phyloP scores from a whole-genome alignment of 1,284 basidiomycete species.

The Melanopsichium pennsylvanicum region DNA sequence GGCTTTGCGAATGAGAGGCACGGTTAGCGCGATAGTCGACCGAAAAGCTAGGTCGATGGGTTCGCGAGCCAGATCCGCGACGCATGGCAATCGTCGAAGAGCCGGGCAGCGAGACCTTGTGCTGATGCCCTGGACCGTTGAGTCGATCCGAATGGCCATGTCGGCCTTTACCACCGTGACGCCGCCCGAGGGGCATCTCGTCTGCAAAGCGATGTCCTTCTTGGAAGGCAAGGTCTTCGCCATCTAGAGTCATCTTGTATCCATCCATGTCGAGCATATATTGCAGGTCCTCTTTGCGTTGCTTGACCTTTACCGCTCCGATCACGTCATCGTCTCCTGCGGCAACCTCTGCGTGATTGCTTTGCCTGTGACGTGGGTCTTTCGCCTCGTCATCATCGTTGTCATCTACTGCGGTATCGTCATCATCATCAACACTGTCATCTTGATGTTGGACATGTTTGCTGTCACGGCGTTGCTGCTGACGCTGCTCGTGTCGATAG shows the following conservation, averaged over 20 bases:
- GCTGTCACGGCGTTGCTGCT: slow-evolving; percentile 6
- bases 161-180: slow-evolving; percentile 59
- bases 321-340: slow-evolving; percentile 14
- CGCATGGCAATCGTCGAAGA: slow-evolving; percentile 27
- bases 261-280: slow-evolving; percentile 65
- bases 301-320: slow-evolving; percentile 30
- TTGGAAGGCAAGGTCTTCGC: slow-evolving; percentile 53
- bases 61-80: slow-evolving; percentile 21
- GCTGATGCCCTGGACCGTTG: slow-evolving; percentile 29
- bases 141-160: slow-evolving; percentile 35
- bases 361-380: not conserved
- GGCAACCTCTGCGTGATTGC: not conserved
- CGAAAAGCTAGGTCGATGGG: slow-evolving; percentile 40
- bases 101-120: slow-evolving; percentile 34
- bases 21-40: slow-evolving; percentile 25
- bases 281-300: slow-evolving; percentile 37
- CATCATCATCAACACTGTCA: slow-evolving; percentile 1
- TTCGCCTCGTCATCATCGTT: slow-evolving; percentile 6
- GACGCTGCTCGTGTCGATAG: slow-evolving; percentile 12
- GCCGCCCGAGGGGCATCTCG: slow-evolving; percentile 57
- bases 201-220: slow-evolving; percentile 61
- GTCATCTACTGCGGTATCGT: slow-evolving; percentile 18
- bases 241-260: slow-evolving; percentile 63
- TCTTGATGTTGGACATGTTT: not conserved
- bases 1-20: slow-evolving; percentile 7